Evolutionary conservation across 192 early-diverging fungal species (phyloP).

Genomic region (Coemansia aciculifera): DNA sequence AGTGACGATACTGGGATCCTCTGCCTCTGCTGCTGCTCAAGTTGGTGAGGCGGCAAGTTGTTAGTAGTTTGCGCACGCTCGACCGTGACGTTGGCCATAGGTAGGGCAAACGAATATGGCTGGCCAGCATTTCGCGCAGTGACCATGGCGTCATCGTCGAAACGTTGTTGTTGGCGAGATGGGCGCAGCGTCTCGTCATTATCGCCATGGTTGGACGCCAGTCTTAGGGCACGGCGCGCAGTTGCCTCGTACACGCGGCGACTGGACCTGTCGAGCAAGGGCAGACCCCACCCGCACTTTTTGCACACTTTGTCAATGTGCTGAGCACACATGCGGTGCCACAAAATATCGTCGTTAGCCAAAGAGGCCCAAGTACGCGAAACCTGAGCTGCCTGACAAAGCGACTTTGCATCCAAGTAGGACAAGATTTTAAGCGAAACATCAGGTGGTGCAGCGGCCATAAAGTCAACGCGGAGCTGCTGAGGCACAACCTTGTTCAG

Average conservation of each 20-base stretch:
- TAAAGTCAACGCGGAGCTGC: constrained; percentile 80
- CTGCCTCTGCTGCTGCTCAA: constrained; percentile 3
- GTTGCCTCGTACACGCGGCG: constrained; percentile 56
- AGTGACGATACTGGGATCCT: constrained; percentile 51
- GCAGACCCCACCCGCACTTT: constrained; percentile 97
- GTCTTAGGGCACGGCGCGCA: constrained; percentile 35
- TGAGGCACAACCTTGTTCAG: constrained; percentile 69
- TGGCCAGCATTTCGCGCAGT: not conserved
- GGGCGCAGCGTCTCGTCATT: not conserved
- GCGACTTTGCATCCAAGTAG: constrained; percentile 87
- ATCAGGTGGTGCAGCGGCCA: constrained; percentile 74
- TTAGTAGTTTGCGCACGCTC: constrained; percentile 19
- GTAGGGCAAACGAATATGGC: constrained; percentile 30
- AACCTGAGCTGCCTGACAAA: constrained; percentile 91
- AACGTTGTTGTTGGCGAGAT: constrained; percentile 3
- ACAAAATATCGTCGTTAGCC: constrained; percentile 90
- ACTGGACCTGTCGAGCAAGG: constrained; percentile 69
- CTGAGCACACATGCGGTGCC: constrained; percentile 97
- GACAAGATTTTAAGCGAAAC: constrained; percentile 82
- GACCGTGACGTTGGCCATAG: constrained; percentile 15
- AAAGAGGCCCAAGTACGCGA: constrained; percentile 76
- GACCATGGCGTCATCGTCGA: not conserved
- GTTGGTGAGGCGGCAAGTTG: constrained; percentile 4
- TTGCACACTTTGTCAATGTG: constrained; percentile 95
- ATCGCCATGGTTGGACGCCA: constrained; percentile 17